These are phyloP conservation scores for Acorus gramineus DNA, from an alignment of 106 monocot genomes.

Conservation along the genomic window DNA sequence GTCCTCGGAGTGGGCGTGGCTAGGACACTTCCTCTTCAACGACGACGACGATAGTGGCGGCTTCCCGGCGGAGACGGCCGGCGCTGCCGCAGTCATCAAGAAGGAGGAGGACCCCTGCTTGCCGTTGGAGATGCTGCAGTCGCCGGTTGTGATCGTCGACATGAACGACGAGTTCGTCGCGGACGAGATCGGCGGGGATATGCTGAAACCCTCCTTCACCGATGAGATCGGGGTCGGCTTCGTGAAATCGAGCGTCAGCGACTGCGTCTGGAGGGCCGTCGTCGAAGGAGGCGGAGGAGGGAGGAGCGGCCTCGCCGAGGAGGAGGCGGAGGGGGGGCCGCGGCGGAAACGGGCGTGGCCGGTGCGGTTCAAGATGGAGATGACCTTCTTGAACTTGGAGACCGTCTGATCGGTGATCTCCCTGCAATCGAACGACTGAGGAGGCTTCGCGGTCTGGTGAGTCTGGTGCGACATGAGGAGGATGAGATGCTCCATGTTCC, in stretches of 20 bases:
- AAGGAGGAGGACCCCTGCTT: slow-evolving; percentile 20
- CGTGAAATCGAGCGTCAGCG: slow-evolving; percentile 36
- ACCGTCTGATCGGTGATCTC: slow-evolving; percentile 76
- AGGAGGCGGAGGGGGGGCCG: slow-evolving; percentile 14
- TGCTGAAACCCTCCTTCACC: slow-evolving; percentile 29
- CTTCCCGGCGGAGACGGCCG: slow-evolving; percentile 23
- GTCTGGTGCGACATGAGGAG: slow-evolving; percentile 41
- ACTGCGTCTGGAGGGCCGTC: not conserved
- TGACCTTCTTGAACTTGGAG: slow-evolving; percentile 82
- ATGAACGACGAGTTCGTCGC: slow-evolving; percentile 63
- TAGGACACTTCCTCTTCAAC: slow-evolving; percentile 44
- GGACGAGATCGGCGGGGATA: slow-evolving; percentile 47
- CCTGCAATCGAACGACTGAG: slow-evolving; percentile 34
- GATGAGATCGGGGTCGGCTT: slow-evolving; percentile 12
- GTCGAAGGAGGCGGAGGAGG: not conserved
- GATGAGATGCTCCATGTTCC: slow-evolving; percentile 64
- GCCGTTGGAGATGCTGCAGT: slow-evolving; percentile 86
- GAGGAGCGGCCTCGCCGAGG: not conserved
- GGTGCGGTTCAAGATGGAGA: slow-evolving; percentile 74
- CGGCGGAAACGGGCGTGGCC: slow-evolving; percentile 95
- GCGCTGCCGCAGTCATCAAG: slow-evolving; percentile 4
- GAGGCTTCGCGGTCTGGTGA: not conserved
- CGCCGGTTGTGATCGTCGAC: slow-evolving; percentile 67
- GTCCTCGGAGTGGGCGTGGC: slow-evolving; percentile 52
- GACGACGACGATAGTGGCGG: slow-evolving; percentile 46